Conservation (phyloP, 768 basidiomycete genomes). For the Lactifluus rugatus region DNA sequence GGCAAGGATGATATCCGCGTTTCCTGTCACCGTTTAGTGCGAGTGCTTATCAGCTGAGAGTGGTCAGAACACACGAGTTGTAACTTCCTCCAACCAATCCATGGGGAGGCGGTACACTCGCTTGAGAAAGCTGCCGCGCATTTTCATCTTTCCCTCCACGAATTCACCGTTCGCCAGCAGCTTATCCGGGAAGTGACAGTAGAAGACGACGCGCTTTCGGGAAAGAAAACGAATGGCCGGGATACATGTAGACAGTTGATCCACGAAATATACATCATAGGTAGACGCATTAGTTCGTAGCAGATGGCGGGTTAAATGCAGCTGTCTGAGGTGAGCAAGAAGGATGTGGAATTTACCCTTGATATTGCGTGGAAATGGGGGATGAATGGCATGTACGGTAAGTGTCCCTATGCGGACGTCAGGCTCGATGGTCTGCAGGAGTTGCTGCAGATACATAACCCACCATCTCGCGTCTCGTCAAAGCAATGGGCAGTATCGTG, state of each 20-base stretch:
- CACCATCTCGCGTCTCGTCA: conserved; percentile 88
- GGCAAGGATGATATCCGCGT: conserved; percentile 83
- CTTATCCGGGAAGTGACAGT: conserved; percentile 98
- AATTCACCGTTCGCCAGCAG: conserved; percentile 65
- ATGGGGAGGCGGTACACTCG: conserved; percentile 77
- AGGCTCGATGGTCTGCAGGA: not conserved
- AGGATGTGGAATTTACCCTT: conserved; percentile 80
- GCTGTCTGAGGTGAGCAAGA: conserved; percentile 79
- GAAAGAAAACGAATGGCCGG: conserved; percentile 65
- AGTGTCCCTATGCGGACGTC: conserved; percentile 53
- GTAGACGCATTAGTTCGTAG: conserved; percentile 37
- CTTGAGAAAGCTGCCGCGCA: conserved; percentile 47
- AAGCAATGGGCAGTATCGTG: conserved; percentile 85
- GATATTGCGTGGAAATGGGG: conserved; percentile 74
- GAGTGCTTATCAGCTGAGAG: not conserved
- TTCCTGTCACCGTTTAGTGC: conserved; percentile 37
- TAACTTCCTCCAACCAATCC: conserved; percentile 82
- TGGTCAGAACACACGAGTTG: conserved; percentile 55
- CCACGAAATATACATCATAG: conserved; percentile 87
- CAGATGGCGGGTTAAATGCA: conserved; percentile 70
- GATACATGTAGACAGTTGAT: conserved; percentile 89
- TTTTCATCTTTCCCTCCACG: conserved; percentile 42
- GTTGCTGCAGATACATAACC: conserved; percentile 16
- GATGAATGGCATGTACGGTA: conserved; percentile 55
- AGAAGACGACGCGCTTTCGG: conserved; percentile 83